phyloP scores from a whole-genome alignment of 768 basidiomycete species.

The Lactifluus volemus region DNA sequence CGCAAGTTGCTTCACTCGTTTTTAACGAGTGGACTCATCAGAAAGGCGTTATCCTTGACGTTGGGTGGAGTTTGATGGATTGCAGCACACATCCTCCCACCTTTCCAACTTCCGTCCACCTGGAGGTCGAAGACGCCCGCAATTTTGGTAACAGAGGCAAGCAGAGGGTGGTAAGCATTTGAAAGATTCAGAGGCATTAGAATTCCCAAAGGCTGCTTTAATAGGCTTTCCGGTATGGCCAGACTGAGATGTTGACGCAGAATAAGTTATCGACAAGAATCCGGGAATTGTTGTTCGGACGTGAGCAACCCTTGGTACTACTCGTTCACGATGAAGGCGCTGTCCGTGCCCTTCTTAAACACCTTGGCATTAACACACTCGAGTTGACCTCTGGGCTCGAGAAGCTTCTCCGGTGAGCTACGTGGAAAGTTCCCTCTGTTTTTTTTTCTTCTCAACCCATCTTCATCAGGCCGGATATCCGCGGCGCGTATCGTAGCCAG shows the following conservation, averaged over 20 bases:
- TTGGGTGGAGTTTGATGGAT: slow-evolving; percentile 14
- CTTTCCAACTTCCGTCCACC: slow-evolving; percentile 6
- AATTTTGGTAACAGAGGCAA: slow-evolving; percentile 11
- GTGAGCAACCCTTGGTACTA: slow-evolving; percentile 2
- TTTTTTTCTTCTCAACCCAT: background rate
- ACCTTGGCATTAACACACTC: slow-evolving; percentile 1
- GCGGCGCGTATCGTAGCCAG: background rate
- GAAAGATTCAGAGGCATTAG: background rate
- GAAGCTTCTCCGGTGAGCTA: slow-evolving; percentile 9
- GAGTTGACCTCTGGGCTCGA: slow-evolving; percentile 5
- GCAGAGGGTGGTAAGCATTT: slow-evolving; percentile 6
- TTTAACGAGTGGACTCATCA: slow-evolving; percentile 16
- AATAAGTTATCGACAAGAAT: background rate
- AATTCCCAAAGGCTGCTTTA: background rate
- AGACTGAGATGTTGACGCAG: slow-evolving; percentile 8
- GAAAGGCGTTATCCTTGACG: slow-evolving; percentile 13
- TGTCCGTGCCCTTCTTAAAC: background rate
- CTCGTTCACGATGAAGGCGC: slow-evolving; percentile 11
- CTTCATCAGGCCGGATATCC: background rate
- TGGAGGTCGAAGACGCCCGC: slow-evolving; percentile 7
- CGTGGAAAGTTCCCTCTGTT: background rate
- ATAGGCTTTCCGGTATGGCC: slow-evolving; percentile 8
- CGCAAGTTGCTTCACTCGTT: slow-evolving; percentile 6
- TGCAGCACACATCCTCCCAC: slow-evolving; percentile 1
- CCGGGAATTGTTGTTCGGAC: slow-evolving; percentile 4